Evolutionary conservation across 805 yeast species (phyloP).

Genomic region (Yarrowia hollandica): DNA sequence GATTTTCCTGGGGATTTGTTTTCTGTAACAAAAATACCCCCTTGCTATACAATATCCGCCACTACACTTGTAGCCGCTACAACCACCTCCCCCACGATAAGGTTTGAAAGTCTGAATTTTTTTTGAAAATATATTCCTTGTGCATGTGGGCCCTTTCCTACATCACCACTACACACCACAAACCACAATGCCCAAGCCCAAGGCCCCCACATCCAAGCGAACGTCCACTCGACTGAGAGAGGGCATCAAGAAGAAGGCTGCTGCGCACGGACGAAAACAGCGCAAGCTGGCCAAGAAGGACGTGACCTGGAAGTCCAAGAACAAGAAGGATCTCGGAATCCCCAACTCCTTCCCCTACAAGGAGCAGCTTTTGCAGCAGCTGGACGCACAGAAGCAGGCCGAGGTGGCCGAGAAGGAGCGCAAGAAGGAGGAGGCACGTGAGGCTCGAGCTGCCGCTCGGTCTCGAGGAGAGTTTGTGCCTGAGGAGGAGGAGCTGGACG

Average conservation of each 20-base stretch:
- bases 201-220: constrained; percentile 62
- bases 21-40: too few relatives aligned
- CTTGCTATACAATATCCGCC: background rate
- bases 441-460: constrained; percentile 39
- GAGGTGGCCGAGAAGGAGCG: constrained; percentile 45
- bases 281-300: constrained; percentile 82
- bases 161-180: background rate
- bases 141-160: background rate
- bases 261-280: constrained; percentile 87
- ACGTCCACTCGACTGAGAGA: constrained; percentile 90
- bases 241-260: constrained; percentile 93
- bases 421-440: constrained; percentile 40
- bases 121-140: background rate
- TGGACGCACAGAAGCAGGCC: constrained; percentile 52
- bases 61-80: background rate
- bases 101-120: constrained; percentile 18
- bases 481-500: constrained; percentile 39
- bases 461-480: constrained; percentile 44
- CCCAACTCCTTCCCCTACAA: constrained; percentile 95
- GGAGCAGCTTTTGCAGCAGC: constrained; percentile 64
- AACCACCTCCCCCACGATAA: background rate
- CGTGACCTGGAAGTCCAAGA: constrained; percentile 86
- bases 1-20: too few relatives aligned
- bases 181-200: constrained; percentile 26
- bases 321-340: constrained; percentile 87